Evolutionary conservation across 495 filamentous ascomycete species (phyloP), one percentile per base, ranked within the genome.

Genomic region (Astrothelium macrocarpum): DNA sequence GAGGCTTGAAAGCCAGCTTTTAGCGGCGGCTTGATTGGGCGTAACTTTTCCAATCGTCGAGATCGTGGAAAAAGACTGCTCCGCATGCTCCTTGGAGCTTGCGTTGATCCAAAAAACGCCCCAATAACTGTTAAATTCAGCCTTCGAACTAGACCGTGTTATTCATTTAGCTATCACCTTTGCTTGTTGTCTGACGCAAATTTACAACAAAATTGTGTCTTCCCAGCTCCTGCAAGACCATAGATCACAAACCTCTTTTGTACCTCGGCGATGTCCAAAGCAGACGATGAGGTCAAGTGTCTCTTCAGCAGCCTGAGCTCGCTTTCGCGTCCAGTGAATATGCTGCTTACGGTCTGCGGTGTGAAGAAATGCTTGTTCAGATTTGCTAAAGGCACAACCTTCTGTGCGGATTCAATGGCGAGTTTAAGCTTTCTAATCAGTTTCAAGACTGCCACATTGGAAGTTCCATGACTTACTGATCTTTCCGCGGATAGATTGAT

Each of bases 41-140:
- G 70, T 70, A 32, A 68, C 65, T 42, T 67, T 65, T 60, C 68
- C 67, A 16, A 68, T 34, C 29, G 67, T 66, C n/a, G 68, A 73
- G 32, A 77, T 71, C 34, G 61, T 59, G 1, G 68, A 63, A 58
- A 75, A 75, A 1, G 71, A 68, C 20, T 68, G 58, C 65, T 77
- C 62, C 26, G 68, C 68, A 16, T 61, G 72, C 58, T 74, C 64
- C 42, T 46, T 53, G 34, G 64, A 73, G 56, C 72, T 78, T 53
- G 68, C 77, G 67, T 79, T 75, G 61, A 79, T 66, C 68, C 73
- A 79, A 66, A 80, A 79, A 4, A 79, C 63, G 10, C 75, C 77
- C 74, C 75, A 78, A 49, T 56, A 56, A 9, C 49, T 56, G n/a
- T n/a, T 43, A 20, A 53, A 31, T 64, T 56, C 45, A 62, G 34